Conservation (phyloP, 1,284 basidiomycete species). For the Waitea zeae region DNA sequence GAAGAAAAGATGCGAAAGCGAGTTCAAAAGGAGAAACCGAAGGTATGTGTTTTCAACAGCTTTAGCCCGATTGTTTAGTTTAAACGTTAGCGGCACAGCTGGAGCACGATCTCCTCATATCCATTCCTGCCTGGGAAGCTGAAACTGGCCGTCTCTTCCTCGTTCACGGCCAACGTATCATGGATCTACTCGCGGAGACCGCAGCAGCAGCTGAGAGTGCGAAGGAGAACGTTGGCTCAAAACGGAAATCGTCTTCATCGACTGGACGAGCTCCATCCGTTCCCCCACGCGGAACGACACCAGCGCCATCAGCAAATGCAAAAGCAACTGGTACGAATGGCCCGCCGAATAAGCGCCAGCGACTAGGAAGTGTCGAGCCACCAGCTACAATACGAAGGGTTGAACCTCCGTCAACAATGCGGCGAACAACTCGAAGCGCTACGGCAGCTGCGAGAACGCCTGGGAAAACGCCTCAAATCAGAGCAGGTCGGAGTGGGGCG, state of each 20-base stretch:
- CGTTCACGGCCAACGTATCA: slow-evolving; percentile 72
- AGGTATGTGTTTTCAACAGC: slow-evolving; percentile 57
- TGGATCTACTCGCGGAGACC: slow-evolving; percentile 63
- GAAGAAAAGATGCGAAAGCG: slow-evolving; percentile 98
- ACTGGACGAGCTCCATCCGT: neutral
- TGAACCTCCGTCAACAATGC: too few species aligned
- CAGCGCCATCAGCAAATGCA: too few species aligned
- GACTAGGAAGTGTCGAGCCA: too few species aligned
- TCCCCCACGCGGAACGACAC: too few species aligned
- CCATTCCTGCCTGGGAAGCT: slow-evolving; percentile 82
- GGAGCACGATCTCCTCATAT: slow-evolving; percentile 70
- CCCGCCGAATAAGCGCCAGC: too few species aligned
- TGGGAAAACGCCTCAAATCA: too few species aligned
- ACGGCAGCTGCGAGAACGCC: too few species aligned
- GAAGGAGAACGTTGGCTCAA: slow-evolving; percentile 46
- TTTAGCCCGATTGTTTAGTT: neutral
- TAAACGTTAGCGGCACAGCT: slow-evolving; percentile 33
- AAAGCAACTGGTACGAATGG: too few species aligned
- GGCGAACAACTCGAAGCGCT: too few species aligned
- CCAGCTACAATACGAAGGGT: too few species aligned
- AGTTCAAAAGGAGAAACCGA: slow-evolving; percentile 88
- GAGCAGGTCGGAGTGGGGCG: too few species aligned
- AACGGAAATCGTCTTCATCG: neutral
- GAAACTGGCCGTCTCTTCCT: slow-evolving; percentile 64
- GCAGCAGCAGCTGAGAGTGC: slow-evolving; percentile 41